Evolutionary conservation across 148 eudicot species (phyloP), one percentile per base, ranked within the genome.

Genomic region (Camellia granthamiana): DNA sequence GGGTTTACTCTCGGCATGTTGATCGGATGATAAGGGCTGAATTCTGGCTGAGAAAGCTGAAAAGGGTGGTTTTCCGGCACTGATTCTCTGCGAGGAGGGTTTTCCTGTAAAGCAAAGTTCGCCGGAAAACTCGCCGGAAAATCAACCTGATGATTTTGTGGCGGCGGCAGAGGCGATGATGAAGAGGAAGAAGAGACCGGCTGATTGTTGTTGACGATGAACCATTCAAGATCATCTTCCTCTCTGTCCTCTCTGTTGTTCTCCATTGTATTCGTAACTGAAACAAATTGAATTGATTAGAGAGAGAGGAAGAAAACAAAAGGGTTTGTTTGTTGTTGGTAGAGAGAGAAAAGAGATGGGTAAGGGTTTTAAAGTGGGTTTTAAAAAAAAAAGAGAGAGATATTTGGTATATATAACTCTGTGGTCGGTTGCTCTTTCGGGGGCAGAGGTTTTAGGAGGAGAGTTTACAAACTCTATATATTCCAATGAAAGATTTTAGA

Each of bases 221-320:
- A 2, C 23, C 64, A 58, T 7, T 70, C 12, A 7, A 18, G 13
- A 38, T 30, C 11, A 46, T 18, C 77, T 41, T 21, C 66, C 59
- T 4, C 66, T 41, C 16, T 59, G 16, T 18, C 77, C 16, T 21
- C 66, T 75, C 2, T 51, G 16, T 8, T 59, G 16, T 11, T 75
- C 77, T 58, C 66, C 77, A 75, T 75, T 56, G 52, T 15, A 43
- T 41, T 42, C 7, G 71, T 67, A 67, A 67, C 71, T 10, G 71
- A 67, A 41, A 18, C 64, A 60, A 15, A 60, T 4, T 55, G 41
- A 30, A 72, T 23, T 14, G 19, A 42, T 14, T 38, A 42, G 30
- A 74, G 77, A 74, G 77, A 41, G 49, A 16, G 44, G 14, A 46
- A 72, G 68, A 63, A 16, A 65, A 7, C 12, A 30, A 23, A 30